Evolutionary conservation across 768 basidiomycete species (phyloP), one percentile per base, ranked within the genome.

Genomic region (Holtermannia corniformis): DNA sequence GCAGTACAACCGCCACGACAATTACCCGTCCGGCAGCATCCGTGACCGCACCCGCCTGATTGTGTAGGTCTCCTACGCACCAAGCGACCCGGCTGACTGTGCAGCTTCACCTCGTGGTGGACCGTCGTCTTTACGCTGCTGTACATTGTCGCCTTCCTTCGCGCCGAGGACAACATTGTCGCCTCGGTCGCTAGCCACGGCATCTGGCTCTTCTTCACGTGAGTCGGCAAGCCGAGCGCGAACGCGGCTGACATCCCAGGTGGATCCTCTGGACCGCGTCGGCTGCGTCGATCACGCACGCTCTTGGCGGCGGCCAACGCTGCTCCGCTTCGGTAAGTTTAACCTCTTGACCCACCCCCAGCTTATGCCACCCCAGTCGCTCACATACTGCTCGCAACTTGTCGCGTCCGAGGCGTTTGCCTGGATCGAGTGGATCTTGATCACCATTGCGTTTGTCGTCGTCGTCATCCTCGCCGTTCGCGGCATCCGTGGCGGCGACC

Each of bases 211-310:
- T 51, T 58, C 49, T 16, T 72, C 44, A 72, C 71, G 68, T 70
- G 49, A 61, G 70, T 64, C 13, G n/a, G n/a, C n/a, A n/a, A n/a
- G n/a, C n/a, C n/a, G n/a, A n/a, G n/a, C n/a, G n/a, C n/a, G n/a
- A n/a, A n/a, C n/a, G n/a, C n/a, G n/a, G n/a, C n/a, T n/a, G n/a
- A n/a, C n/a, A n/a, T 12, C 14, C 1, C 49, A 71, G 70, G 20
- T 72, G 71, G 71, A 32, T 72, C 37, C 67, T 72, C 64, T 72
- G 71, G 71, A 62, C 68, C 44, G 63, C 68, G 10, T 61, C 58
- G 42, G 60, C 62, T 20, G 68, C 67, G 13, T 57, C 71, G 2
- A 60, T 59, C 56, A 67, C 71, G 22, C 53, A 58, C 27, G 63
- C 69, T 45, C 54, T 68, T 22, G 62, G 62, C n/a, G 71, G 71